phyloP scores from a whole-genome alignment of 1,284 basidiomycete species.

The Apiotrichum veenhuisii region DNA sequence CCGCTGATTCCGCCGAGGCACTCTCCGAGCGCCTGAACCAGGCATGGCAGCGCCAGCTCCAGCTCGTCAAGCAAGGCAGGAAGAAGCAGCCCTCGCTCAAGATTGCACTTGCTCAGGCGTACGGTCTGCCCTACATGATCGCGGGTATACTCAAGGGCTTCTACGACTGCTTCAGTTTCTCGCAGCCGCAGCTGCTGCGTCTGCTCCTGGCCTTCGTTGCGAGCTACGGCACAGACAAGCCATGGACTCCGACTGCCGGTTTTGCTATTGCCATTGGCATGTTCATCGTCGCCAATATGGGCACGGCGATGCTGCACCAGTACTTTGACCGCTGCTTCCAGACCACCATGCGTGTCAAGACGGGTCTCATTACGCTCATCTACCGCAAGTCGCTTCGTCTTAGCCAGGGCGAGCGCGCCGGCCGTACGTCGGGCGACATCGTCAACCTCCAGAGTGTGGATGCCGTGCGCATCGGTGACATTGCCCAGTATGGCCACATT shows the following conservation, averaged over 20 bases:
- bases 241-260: slow-evolving; percentile 55
- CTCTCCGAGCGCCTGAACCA: slow-evolving; percentile 62
- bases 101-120: slow-evolving; percentile 68
- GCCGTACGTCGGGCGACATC: slow-evolving; percentile 79
- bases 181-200: slow-evolving; percentile 84
- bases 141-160: slow-evolving; percentile 68
- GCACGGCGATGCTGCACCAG: slow-evolving; percentile 83
- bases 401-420: slow-evolving; percentile 72
- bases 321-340: slow-evolving; percentile 57
- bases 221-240: slow-evolving; percentile 54
- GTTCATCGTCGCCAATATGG: slow-evolving; percentile 70
- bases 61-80: slow-evolving; percentile 52
- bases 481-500: slow-evolving; percentile 68
- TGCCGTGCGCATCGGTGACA: slow-evolving; percentile 77
- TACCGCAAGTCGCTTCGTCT: slow-evolving; percentile 83
- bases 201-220: slow-evolving; percentile 78
- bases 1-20: slow-evolving; percentile 67
- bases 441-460: slow-evolving; percentile 87
- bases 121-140: slow-evolving; percentile 69
- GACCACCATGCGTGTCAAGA: slow-evolving; percentile 77
- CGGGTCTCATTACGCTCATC: slow-evolving; percentile 77
- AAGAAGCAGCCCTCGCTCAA: slow-evolving; percentile 67
- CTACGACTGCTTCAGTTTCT: slow-evolving; percentile 77
- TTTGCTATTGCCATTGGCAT: slow-evolving; percentile 72
- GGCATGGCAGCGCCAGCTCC: slow-evolving; percentile 50